Base-by-base conservation (phyloP, 2,329 filamentous ascomycete genomes). In the Sporothrix mexicana region DNA sequence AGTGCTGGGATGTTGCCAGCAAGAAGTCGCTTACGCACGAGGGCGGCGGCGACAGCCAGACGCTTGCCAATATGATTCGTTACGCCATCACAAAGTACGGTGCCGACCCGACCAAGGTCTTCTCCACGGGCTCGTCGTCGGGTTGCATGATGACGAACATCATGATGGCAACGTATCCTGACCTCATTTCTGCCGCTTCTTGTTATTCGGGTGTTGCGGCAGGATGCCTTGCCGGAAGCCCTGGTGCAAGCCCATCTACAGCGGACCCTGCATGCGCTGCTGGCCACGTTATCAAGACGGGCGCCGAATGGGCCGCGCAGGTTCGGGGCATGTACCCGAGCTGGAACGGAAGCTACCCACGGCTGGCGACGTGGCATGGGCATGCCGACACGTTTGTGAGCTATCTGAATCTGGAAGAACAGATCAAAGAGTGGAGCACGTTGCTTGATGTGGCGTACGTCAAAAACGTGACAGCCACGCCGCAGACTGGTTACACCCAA, bases 351-450 rank as follows among this genome's bases (percentile, higher is more conserved):
- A 76, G 83, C 0, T 80, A 86, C 1, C 88, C 57, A 0, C 84
- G 82, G 73, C 87, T 90, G 84, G 86, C 88, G 77, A 84, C 89
- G 74, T 90, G 86, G 81, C 88, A 90, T 75, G 88, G 88, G 43
- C 84, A 83, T 30, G 79, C 77, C 3, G 88, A 90, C 76, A 78
- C 80, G 2, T 85, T 84, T 0, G 79, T 90, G 5, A 81, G 82
- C 36, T 85, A 84, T 0, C 82, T 84, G 74, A 77, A 77, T 15
- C 76, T 76, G 25, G 55, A 70, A 17, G 78, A 80, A 74, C 74
- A 77, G 10, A 73, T 80, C 36, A 79, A 79, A 75, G 79, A 80
- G 76, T 81, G 80, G 80, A 77, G 77, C 25, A 77, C 78, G 9
- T 72, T 80, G 1, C 74, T 78, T 6, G 77, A 74, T 1, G 75